A percentile compares a stretch with the other conserved stretches of the same genome.
Conservation (phyloP, 1,284 basidiomycete species). For the Ganoderma resinaceum region DNA sequence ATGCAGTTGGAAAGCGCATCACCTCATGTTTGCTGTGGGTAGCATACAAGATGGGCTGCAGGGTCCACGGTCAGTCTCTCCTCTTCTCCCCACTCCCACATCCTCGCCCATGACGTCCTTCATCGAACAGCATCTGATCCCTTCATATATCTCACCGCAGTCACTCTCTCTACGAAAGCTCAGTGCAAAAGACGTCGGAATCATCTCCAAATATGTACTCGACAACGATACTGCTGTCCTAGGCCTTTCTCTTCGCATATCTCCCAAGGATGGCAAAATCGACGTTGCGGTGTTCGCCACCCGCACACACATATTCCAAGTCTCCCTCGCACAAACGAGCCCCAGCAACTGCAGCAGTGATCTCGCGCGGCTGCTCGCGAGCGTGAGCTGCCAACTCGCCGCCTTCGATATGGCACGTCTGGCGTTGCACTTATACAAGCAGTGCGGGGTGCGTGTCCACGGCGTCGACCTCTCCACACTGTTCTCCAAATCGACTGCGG, state of each 20-base stretch:
- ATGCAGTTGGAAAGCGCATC: not conserved
- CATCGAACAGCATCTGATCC: not conserved
- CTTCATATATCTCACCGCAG: not conserved
- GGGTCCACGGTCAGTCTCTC: not conserved
- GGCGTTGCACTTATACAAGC: slow-evolving; percentile 22
- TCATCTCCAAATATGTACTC: slow-evolving; percentile 1
- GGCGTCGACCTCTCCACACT: slow-evolving; percentile 23
- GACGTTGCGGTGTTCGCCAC: slow-evolving; percentile 22
- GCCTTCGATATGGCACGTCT: slow-evolving; percentile 26
- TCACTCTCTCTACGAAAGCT: slow-evolving; percentile 2
- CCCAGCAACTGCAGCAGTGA: not conserved
- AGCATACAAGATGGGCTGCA: not conserved
- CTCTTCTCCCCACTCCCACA: not conserved
- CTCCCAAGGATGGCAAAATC: slow-evolving; percentile 9
- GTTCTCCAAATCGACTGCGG: not conserved
- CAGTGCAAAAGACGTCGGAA: not conserved
- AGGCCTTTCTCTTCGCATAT: slow-evolving; percentile 16
- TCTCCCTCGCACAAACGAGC: not conserved
- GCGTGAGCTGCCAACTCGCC: slow-evolving; percentile 6
- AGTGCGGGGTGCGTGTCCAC: slow-evolving; percentile 8
- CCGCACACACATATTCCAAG: slow-evolving; percentile 15
- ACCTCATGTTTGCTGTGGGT: not conserved
- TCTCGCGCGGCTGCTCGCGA: slow-evolving; percentile 4
- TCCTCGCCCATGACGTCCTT: not conserved
- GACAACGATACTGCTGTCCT: slow-evolving; percentile 10